A percentile compares a stretch with the other conserved stretches of the same genome.
Evolutionary conservation across 2,329 filamentous ascomycete species (phyloP).

Genomic region (Penicillium sp.): DNA sequence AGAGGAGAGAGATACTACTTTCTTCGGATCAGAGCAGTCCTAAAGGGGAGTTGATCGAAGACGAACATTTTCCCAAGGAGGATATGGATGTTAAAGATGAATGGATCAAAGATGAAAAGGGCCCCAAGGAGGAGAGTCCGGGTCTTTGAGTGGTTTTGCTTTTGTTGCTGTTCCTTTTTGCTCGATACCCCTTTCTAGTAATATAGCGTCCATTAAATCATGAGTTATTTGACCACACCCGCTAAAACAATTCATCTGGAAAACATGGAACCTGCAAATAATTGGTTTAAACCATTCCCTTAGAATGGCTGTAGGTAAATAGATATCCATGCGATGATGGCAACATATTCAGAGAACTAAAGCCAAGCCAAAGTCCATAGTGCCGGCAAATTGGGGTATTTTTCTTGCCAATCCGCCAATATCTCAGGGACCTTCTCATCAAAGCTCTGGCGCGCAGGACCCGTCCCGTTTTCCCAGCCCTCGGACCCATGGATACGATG

Average conservation of each 20-base stretch:
- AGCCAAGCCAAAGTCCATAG: constrained; percentile 97
- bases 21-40: neutral
- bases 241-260: neutral
- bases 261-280: neutral
- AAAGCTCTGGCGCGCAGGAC: constrained; percentile 69
- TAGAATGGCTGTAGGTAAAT: neutral
- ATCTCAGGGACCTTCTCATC: constrained; percentile 93
- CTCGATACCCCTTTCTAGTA: constrained; percentile 4
- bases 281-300: neutral
- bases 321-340: neutral
- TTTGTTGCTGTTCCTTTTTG: neutral
- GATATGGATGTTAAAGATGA: neutral
- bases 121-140: neutral
- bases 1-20: constrained; percentile 55
- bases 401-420: constrained; percentile 87
- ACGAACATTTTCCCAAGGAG: neutral
- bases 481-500: constrained; percentile 61
- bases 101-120: neutral
- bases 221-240: neutral
- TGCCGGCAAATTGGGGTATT: constrained; percentile 86
- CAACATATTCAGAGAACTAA: constrained; percentile 41
- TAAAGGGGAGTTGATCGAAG: neutral
- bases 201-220: neutral
- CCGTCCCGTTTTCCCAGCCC: constrained; percentile 68
- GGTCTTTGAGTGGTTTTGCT: neutral